Base-by-base conservation (phyloP, 1,139 yeast species). In the Diutina mesorugosa region DNA sequence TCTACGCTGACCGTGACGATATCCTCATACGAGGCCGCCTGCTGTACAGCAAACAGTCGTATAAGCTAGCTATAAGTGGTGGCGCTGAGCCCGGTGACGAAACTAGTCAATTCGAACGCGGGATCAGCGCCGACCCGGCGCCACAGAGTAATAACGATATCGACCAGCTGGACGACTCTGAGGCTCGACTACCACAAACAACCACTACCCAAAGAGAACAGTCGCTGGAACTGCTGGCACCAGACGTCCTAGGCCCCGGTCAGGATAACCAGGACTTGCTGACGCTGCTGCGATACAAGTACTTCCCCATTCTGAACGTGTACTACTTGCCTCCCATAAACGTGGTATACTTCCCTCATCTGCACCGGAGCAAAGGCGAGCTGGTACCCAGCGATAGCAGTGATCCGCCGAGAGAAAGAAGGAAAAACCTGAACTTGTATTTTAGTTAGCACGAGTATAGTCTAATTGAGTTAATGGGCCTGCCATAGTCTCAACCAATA, bases 281-380 rank as follows among this genome's bases (percentile, higher is more conserved):
- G 28, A 18, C 26, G n/a, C 12, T 28, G 18, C 18, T 65, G 30
- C 65, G 68, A 45, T 81, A 81, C 64, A 80, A 79, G 61, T 81
- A 81, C 60, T 80, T 79, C 65, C 84, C 85, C 1, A 76, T 81
- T 57, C 79, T 81, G 57, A 73, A 71, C 59, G 82, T 79, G 47
- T 81, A 81, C 63, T 80, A 80, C 66, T 68, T 80, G 56, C 84
- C 84, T 9, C 85, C 85, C 0, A 80, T 81, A 35, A 81, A 80
- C 63, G 83, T 77, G 56, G 84, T 80, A 9, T 81, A 81, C 63
- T 77, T 81, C 60, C 85, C 85, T 0, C 85, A 81, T 63, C 75
- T 32, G 45, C 53, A 50, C 14, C 41, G 41, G 7, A n/a, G 28
- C 6, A 50, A 50, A 16, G 53, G 32, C 8, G 53, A 50, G 26